A percentile compares a stretch with the other conserved stretches of the same genome.
Conservation (phyloP, 257 asterid genomes). For the Solanum tarijense region DNA sequence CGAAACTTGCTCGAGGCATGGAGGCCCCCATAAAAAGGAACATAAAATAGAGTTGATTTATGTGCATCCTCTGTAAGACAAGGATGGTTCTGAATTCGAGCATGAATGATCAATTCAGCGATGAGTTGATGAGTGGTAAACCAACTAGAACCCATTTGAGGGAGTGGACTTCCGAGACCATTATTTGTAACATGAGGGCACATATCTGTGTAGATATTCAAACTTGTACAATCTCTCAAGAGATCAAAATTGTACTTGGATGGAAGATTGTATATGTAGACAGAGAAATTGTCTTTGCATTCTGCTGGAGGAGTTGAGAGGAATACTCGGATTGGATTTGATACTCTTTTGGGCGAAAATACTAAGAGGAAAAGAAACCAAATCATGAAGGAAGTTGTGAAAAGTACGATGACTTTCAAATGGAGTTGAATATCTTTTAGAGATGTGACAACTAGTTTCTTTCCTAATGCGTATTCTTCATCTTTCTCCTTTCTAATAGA, state of each 20-base stretch:
- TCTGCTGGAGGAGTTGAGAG: neutral
- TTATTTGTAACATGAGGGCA: slow-evolving; percentile 3
- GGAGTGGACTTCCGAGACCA: neutral
- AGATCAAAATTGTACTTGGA: neutral
- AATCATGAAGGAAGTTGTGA: neutral
- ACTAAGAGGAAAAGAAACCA: neutral
- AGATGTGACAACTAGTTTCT: neutral
- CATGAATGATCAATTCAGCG: neutral
- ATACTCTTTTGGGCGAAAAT: neutral
- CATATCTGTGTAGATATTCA: slow-evolving; percentile 1
- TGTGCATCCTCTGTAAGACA: neutral
- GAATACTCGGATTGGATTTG: neutral
- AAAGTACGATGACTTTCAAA: neutral
- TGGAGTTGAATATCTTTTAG: neutral
- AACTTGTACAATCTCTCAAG: neutral
- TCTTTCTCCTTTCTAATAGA: neutral
- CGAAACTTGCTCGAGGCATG: neutral
- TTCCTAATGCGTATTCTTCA: neutral
- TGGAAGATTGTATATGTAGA: neutral
- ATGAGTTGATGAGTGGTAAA: slow-evolving; percentile 1
- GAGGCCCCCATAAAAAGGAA: slow-evolving; percentile 1
- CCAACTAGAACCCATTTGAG: neutral
- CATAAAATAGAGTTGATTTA: neutral
- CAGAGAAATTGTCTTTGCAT: neutral
- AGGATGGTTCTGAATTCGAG: neutral